These are phyloP conservation scores for Erodium moschatum DNA, from an alignment of 441 rosid species.

Conservation along the genomic window DNA sequence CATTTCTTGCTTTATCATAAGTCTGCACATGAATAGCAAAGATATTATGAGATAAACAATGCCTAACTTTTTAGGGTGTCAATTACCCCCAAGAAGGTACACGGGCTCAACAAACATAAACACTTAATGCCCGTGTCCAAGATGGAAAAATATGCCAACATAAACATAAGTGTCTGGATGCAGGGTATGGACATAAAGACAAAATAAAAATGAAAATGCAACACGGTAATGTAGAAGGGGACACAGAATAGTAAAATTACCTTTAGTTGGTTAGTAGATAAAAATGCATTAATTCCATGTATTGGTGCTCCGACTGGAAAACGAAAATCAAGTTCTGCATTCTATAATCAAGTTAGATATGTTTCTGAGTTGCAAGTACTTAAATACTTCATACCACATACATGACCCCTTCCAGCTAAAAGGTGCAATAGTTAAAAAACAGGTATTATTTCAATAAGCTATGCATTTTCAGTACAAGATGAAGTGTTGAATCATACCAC, in stretches of 20 bases:
- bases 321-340: slow-evolving; percentile 93
- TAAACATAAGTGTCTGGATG: not conserved
- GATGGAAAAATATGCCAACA: not conserved
- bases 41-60: not conserved
- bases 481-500: slow-evolving; percentile 42
- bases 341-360: slow-evolving; percentile 20
- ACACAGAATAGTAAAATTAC: slow-evolving; percentile 26
- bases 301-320: slow-evolving; percentile 90
- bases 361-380: slow-evolving; percentile 7
- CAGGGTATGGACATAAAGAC: not conserved
- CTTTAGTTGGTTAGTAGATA: slow-evolving; percentile 80
- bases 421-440: not conserved
- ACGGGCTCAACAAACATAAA: not conserved
- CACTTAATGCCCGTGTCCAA: not conserved
- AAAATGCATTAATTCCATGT: slow-evolving; percentile 82
- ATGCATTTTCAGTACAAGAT: slow-evolving; percentile 5
- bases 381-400: not conserved
- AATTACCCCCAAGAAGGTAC: not conserved
- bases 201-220: not conserved
- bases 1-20: slow-evolving; percentile 90
- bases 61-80: not conserved
- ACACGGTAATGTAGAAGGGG: not conserved
- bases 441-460: not conserved
- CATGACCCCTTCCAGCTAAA: not conserved
- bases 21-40: slow-evolving; percentile 36